Base-by-base conservation (phyloP, 129 eudicot genomes). In the Helichrysum umbraculigerum region DNA sequence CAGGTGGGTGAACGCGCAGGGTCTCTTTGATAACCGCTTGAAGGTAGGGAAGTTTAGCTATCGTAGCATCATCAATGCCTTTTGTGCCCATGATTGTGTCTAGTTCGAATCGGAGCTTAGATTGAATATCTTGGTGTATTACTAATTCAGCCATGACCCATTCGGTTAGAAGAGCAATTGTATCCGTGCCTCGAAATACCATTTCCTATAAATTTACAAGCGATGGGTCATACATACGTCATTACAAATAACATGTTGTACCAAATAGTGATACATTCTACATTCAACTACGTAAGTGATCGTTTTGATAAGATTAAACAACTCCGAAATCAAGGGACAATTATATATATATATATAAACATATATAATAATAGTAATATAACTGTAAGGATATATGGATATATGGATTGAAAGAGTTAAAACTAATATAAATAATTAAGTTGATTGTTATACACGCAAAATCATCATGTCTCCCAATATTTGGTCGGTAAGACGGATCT, bases 141-240 rank as follows among this genome's bases (percentile, higher is more conserved):
- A 83, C 79, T 21, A 90, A 42, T 62, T 82, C 87, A 7, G 96
- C 92, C 83, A 90, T 84, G 10, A 85, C 80, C 96, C 96, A 90
- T 52, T 90, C 92, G 4, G 86, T 87, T 60, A 87, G 60, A 4
- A 87, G 79, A 3, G 96, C 96, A 4, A 84, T 65, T 3, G 96
- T 90, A 51, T 90, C 92, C 0, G 96, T 90, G 9, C 96, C 96
- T 9, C 96, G 70, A 62, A 90, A 90, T 58, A 90, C 80, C 92
- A 90, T 90, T 74, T 90, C 92, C 96, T 87, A 70, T 39, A 39
- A 34, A 33, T 60, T 19, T 37, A 2, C 41, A 37, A 0, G 41
- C 6, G 0, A 7, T 37, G 7, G 41, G 44, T 8, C 11, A 39
- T 39, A 39, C 11, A 39, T 2, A 39, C 12, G 12, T 39, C 44